A percentile compares a stretch with the other conserved stretches of the same genome.
These are phyloP conservation scores for Solanum dulcamara DNA, from an alignment of 257 asterid genomes.

Conservation along the genomic window DNA sequence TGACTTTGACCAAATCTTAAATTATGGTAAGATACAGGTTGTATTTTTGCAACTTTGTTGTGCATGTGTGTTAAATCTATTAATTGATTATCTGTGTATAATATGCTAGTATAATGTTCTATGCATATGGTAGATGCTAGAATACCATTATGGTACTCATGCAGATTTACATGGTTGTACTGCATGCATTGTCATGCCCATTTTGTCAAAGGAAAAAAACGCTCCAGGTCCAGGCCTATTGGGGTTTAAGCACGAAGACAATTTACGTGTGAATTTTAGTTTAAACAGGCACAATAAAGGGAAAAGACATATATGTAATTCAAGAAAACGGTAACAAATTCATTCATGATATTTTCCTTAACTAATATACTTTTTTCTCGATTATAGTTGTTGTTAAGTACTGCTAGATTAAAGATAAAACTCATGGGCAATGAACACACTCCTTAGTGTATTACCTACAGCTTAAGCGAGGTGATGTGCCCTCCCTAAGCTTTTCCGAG, in stretches of 20 bases:
- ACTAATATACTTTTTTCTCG: not conserved
- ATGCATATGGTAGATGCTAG: not conserved
- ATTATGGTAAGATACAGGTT: not conserved
- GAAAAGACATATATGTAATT: not conserved
- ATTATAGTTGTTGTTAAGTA: not conserved
- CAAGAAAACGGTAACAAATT: not conserved
- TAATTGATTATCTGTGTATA: not conserved
- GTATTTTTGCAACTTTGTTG: not conserved
- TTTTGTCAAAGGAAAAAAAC: not conserved
- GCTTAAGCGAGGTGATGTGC: not conserved
- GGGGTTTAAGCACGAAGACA: not conserved
- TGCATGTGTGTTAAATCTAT: not conserved
- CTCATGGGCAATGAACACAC: not conserved
- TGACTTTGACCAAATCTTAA: not conserved
- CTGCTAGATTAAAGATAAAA: not conserved
- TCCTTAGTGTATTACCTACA: not conserved
- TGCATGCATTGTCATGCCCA: not conserved
- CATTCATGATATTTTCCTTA: not conserved
- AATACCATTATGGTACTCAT: not conserved
- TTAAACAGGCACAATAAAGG: not conserved
- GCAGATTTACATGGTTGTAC: not conserved
- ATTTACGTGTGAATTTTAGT: not conserved
- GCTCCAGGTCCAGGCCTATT: not conserved
- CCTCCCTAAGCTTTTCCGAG: not conserved
- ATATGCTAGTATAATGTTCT: not conserved